Conservation (phyloP, 768 basidiomycete genomes). For the Astraeus odoratus region DNA sequence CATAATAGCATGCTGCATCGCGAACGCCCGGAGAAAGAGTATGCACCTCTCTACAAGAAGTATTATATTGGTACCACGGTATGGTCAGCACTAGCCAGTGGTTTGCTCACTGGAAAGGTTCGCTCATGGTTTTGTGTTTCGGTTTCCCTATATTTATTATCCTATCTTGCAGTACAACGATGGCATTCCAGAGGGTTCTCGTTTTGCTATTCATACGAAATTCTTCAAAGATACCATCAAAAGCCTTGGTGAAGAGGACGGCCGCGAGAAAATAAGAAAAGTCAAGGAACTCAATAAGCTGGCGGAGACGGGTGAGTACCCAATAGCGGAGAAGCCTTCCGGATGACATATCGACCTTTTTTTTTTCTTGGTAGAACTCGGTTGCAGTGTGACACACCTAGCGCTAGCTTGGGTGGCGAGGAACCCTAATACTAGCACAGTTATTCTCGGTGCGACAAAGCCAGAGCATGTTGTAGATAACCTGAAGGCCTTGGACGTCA, state of each 20-base stretch:
- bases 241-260: constrained; percentile 35
- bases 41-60: constrained; percentile 38
- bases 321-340: too few species aligned
- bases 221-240: constrained; percentile 41
- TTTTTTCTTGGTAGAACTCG: too few species aligned
- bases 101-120: constrained; percentile 50
- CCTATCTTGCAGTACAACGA: constrained; percentile 34
- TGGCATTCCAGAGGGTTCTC: constrained; percentile 45
- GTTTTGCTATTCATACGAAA: constrained; percentile 41
- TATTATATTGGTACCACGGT: constrained; percentile 44
- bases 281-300: constrained; percentile 40
- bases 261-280: constrained; percentile 40
- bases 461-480: constrained; percentile 44
- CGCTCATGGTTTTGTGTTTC: background rate
- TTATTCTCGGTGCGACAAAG: constrained; percentile 44
- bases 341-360: too few species aligned
- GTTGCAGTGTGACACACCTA: constrained; percentile 38
- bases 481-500: constrained; percentile 44
- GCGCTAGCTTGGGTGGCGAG: constrained; percentile 51
- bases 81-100: constrained; percentile 49
- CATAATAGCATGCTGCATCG: constrained; percentile 41
- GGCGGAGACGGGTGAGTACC: constrained; percentile 32
- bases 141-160: background rate
- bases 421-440: constrained; percentile 42
- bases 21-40: constrained; percentile 49